Conservation (phyloP, 148 eudicot species). For the Amaranthus hypochondriacus region DNA sequence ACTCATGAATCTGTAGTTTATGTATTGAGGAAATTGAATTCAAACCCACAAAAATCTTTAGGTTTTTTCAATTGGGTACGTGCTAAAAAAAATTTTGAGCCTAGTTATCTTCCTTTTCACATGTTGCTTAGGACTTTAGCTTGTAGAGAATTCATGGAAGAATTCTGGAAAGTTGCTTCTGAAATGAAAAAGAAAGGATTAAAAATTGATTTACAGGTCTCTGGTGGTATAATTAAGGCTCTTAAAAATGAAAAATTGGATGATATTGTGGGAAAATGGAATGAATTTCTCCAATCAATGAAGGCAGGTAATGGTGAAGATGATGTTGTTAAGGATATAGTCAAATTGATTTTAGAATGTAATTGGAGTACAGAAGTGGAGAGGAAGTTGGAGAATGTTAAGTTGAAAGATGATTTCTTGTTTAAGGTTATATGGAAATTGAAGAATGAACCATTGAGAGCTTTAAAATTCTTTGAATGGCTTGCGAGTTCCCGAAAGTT, state of each 20-base stretch:
- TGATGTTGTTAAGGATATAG: slow-evolving; percentile 42
- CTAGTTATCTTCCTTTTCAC: slow-evolving; percentile 45
- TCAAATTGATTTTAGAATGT: slow-evolving; percentile 31
- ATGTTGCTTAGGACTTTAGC: slow-evolving; percentile 52
- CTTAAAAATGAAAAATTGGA: slow-evolving; percentile 39
- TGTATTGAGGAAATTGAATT: slow-evolving; percentile 59
- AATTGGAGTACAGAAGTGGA: slow-evolving; percentile 62
- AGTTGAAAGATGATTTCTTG: slow-evolving; percentile 55
- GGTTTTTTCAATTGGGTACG: slow-evolving; percentile 72
- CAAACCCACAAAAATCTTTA: slow-evolving; percentile 54
- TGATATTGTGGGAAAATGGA: slow-evolving; percentile 40
- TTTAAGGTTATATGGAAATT: slow-evolving; percentile 51
- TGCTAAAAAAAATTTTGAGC: slow-evolving; percentile 43
- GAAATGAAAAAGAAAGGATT: slow-evolving; percentile 72
- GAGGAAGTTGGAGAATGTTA: slow-evolving; percentile 42
- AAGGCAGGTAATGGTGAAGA: slow-evolving; percentile 32
- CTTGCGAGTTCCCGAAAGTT: slow-evolving; percentile 34
- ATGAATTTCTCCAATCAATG: slow-evolving; percentile 46
- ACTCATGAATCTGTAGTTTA: slow-evolving; percentile 68
- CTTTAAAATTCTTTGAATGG: slow-evolving; percentile 69
- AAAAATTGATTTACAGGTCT: slow-evolving; percentile 42
- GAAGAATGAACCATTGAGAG: slow-evolving; percentile 40
- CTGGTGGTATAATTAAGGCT: slow-evolving; percentile 21
- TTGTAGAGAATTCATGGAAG: slow-evolving; percentile 38
- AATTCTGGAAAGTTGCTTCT: slow-evolving; percentile 60